phyloP scores from a whole-genome alignment of 768 basidiomycete species.

The Termitomyces sp. region DNA sequence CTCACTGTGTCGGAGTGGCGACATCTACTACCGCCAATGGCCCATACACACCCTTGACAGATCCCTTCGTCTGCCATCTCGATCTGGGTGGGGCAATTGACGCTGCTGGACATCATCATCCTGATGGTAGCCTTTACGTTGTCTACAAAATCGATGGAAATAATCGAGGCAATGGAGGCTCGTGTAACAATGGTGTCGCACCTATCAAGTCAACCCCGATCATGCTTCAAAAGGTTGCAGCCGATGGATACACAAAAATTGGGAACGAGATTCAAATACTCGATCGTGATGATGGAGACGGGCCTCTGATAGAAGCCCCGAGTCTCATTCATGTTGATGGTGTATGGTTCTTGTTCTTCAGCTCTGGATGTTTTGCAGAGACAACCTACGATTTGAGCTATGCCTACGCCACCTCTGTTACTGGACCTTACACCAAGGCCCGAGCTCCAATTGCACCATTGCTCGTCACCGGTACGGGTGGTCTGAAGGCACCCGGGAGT shows the following conservation, averaged over 20 bases:
- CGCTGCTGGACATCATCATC: slow-evolving; percentile 12
- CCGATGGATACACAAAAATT: slow-evolving; percentile 13
- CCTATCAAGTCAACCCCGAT: slow-evolving; percentile 15
- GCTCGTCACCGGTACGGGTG: slow-evolving; percentile 9
- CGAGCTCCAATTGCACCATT: slow-evolving; percentile 10
- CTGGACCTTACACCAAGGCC: slow-evolving; percentile 13
- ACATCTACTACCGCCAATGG: slow-evolving; percentile 8
- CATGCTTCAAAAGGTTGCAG: slow-evolving; percentile 14
- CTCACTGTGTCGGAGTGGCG: slow-evolving; percentile 14
- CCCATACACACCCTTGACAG: slow-evolving; percentile 3
- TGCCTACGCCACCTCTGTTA: slow-evolving; percentile 11
- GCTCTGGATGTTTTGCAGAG: slow-evolving; percentile 12
- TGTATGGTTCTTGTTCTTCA: slow-evolving; percentile 14
- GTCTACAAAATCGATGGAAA: too few relatives aligned
- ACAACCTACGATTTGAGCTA: slow-evolving; percentile 15
- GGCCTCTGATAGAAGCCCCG: slow-evolving; percentile 13
- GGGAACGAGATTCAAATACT: slow-evolving; percentile 12
- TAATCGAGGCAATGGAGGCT: slow-evolving; percentile 11
- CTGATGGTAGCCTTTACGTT: slow-evolving; percentile 13
- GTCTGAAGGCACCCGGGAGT: slow-evolving; percentile 13
- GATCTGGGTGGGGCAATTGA: slow-evolving; percentile 12
- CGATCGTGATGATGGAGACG: slow-evolving; percentile 13
- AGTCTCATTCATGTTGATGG: slow-evolving; percentile 12
- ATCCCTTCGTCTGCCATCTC: slow-evolving; percentile 11
- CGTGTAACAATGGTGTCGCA: slow-evolving; percentile 13